Evolutionary conservation across 2,329 filamentous ascomycete species (phyloP), one percentile per base, ranked within the genome.

Genomic region (Fusarium haematococcum): DNA sequence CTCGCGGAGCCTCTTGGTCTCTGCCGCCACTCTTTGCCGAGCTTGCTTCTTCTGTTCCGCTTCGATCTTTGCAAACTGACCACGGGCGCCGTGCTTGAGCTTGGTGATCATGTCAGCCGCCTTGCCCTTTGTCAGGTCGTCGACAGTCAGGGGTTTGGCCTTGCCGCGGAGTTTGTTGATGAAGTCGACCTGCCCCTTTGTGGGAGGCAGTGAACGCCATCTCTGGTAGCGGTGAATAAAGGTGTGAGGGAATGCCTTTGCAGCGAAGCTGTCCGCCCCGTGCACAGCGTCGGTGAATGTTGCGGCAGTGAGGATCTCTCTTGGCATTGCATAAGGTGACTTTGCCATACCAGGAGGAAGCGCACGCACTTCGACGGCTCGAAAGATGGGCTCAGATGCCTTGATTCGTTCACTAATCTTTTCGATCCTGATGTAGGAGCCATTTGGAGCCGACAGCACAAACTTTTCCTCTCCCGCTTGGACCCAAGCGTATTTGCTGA

Each of bases 71-170:
- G 86, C 85, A 80, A 89, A 95, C 84, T 84, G 90, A 71, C 83
- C 93, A 81, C 86, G 90, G 1, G 94, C 94, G 1, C 96, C 96
- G 80, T 97, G 93, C 81, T 93, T 96, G 70, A 98, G 80, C 82
- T 97, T 97, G 9, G 94, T 97, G 74, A 98, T 97, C 93, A 97
- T 95, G 80, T 98, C 95, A 6, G 89, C 89, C 6, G 95, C 95
- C 80, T 91, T 91, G 9, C 96, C 96, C 79, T 95, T 97, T 16
- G 89, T 95, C 67, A 97, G 78, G 32, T 91, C 88, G 0, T 84
- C 83, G 0, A 83, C 76, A 2, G 84, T 87, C 60, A 95, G 79
- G 63, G 88, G 84, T 32, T 91, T 84, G 86, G 75, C 71, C 62
- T 88, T 84, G 1, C 83, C 83, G 10, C 92, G 86, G 5, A 92